These are phyloP conservation scores for Brasenia schreberi DNA, from an alignment of 164 flowering plant species.

Conservation along the genomic window DNA sequence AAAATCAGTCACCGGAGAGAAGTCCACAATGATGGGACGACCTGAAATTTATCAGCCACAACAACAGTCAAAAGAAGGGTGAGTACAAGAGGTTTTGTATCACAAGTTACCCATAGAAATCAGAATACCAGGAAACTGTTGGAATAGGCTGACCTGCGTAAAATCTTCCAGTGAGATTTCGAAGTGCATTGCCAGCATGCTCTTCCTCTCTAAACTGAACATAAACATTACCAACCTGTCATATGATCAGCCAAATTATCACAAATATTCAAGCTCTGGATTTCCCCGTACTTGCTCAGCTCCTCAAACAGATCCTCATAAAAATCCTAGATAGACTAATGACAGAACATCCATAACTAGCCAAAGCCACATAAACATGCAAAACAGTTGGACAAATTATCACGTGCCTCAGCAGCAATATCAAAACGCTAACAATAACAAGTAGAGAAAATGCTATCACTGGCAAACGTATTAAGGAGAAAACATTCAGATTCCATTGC, in stretches of 20 bases:
- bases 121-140: neutral
- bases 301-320: conserved; percentile 69
- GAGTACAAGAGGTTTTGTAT: neutral
- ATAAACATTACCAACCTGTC: conserved; percentile 57
- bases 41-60: conserved; percentile 22
- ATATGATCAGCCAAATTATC: conserved; percentile 77
- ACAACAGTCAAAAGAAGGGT: neutral
- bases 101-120: neutral
- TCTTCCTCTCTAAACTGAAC: conserved; percentile 84
- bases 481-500: too few species aligned
- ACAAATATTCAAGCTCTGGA: conserved; percentile 62
- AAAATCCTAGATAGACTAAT: conserved; percentile 18
- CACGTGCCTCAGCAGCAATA: too few species aligned
- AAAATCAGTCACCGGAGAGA: conserved; percentile 69
- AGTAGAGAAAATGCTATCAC: too few species aligned
- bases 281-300: conserved; percentile 65
- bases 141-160: conserved; percentile 15
- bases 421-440: too few species aligned
- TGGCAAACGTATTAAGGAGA: too few species aligned
- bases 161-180: conserved; percentile 47
- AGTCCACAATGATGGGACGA: conserved; percentile 70
- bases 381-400: too few species aligned
- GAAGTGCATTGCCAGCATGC: conserved; percentile 66
- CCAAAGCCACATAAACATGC: too few species aligned
- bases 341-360: too few species aligned